Percentiles rank a stretch among this genome's conserved stretches.
Evolutionary conservation across 495 filamentous ascomycete genomes (phyloP).

Genomic region (Aspergillus asperescens): DNA sequence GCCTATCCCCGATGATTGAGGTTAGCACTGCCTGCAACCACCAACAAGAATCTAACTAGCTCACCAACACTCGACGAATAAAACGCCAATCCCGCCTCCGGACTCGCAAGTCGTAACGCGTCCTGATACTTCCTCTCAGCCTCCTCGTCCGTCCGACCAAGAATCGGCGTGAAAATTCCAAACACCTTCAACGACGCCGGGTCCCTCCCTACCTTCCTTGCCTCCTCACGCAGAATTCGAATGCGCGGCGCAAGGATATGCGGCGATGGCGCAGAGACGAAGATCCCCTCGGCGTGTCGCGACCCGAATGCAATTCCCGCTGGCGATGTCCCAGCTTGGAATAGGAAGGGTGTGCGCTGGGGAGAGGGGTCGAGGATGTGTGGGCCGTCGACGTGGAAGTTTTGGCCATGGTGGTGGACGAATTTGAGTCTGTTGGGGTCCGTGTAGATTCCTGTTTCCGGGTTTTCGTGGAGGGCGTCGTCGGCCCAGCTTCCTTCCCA

Average conservation of each 20-base stretch:
- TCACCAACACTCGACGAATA: conserved; percentile 50
- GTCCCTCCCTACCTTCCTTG: conserved; percentile 47
- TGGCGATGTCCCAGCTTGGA: conserved; percentile 57
- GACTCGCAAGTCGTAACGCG: conserved; percentile 25
- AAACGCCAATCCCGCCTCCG: neutral
- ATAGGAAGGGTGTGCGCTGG: conserved; percentile 59
- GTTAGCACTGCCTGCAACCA: neutral
- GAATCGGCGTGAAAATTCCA: conserved; percentile 51
- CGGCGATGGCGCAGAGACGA: conserved; percentile 52
- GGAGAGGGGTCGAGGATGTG: conserved; percentile 58
- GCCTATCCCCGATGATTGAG: conserved; percentile 36
- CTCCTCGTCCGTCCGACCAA: conserved; percentile 53
- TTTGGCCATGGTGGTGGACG: conserved; percentile 55
- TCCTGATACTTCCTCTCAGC: conserved; percentile 49
- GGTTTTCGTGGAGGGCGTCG: conserved; percentile 46
- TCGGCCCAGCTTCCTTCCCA: conserved; percentile 59
- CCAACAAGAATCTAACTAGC: conserved; percentile 26
- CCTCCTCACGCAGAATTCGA: conserved; percentile 46
- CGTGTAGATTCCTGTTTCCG: conserved; percentile 44
- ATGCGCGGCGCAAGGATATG: conserved; percentile 48
- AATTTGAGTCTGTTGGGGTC: conserved; percentile 51
- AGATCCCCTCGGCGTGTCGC: conserved; percentile 59
- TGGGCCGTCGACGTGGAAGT: conserved; percentile 44
- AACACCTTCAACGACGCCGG: conserved; percentile 55
- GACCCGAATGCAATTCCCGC: conserved; percentile 55